A percentile compares a stretch with the other conserved stretches of the same genome.
Evolutionary conservation across 306 rosid genomes (phyloP).

Genomic region (Pyrus communis): DNA sequence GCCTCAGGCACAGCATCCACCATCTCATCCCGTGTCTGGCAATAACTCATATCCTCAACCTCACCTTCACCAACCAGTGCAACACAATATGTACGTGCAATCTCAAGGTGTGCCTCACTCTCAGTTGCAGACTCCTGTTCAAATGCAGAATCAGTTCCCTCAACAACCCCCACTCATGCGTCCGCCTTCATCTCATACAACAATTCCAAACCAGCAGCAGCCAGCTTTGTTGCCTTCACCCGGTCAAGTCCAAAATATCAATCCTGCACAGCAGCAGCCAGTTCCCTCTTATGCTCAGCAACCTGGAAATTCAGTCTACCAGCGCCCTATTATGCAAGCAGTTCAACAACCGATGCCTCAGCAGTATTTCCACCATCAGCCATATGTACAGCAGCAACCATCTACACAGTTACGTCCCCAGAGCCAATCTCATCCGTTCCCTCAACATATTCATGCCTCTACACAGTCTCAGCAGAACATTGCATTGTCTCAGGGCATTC

Average conservation of each 20-base stretch:
- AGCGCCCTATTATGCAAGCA: slow-evolving; percentile 49
- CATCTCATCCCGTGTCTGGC: slow-evolving; percentile 55
- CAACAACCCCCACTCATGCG: slow-evolving; percentile 52
- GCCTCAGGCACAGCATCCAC: slow-evolving; percentile 48
- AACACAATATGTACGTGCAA: slow-evolving; percentile 30
- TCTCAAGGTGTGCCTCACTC: slow-evolving; percentile 48
- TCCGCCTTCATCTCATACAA: slow-evolving; percentile 50
- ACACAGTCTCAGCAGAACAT: slow-evolving; percentile 40
- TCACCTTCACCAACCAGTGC: slow-evolving; percentile 52
- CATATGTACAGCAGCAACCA: slow-evolving; percentile 42
- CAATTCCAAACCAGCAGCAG: slow-evolving; percentile 63
- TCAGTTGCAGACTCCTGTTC: slow-evolving; percentile 47
- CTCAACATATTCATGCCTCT: slow-evolving; percentile 39
- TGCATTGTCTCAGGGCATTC: slow-evolving; percentile 39
- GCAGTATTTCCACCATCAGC: slow-evolving; percentile 41
- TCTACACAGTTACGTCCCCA: slow-evolving; percentile 48
- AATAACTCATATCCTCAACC: slow-evolving; percentile 60
- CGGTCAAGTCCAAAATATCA: slow-evolving; percentile 50
- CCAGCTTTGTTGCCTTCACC: slow-evolving; percentile 45
- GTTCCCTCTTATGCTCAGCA: slow-evolving; percentile 48
- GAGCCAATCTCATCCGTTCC: slow-evolving; percentile 47
- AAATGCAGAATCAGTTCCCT: slow-evolving; percentile 53
- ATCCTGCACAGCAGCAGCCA: slow-evolving; percentile 48
- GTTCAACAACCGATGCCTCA: slow-evolving; percentile 41
- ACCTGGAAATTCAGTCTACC: slow-evolving; percentile 44